These are phyloP conservation scores for Aspergillus brunneoviolaceus DNA, from an alignment of 2,329 filamentous ascomycete species.

Conservation along the genomic window DNA sequence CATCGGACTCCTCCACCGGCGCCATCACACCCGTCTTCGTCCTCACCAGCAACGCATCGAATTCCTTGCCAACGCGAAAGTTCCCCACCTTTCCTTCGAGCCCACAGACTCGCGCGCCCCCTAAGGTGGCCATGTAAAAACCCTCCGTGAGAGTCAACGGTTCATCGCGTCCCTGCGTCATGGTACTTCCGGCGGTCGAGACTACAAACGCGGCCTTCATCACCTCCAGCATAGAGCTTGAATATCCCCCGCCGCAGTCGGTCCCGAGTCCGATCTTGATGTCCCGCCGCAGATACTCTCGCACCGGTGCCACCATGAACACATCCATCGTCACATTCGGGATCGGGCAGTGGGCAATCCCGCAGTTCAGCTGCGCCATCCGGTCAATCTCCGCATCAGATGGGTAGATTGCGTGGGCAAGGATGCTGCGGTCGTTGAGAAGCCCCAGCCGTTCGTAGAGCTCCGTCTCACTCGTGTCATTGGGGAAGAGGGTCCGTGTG, in stretches of 20 bases:
- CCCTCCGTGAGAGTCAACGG: constrained; percentile 53
- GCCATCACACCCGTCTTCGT: constrained; percentile 52
- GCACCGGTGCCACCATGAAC: constrained; percentile 59
- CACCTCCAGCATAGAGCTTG: constrained; percentile 52
- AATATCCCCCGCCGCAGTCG: constrained; percentile 64
- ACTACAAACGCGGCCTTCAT: constrained; percentile 55
- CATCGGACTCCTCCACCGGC: constrained; percentile 53
- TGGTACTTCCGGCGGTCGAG: constrained; percentile 37
- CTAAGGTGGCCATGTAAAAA: constrained; percentile 62
- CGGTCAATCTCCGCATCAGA: constrained; percentile 51
- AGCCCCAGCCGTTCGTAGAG: constrained; percentile 59
- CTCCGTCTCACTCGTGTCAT: constrained; percentile 58
- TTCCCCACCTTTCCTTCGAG: constrained; percentile 56
- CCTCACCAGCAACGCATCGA: constrained; percentile 58
- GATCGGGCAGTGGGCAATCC: constrained; percentile 64
- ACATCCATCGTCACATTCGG: constrained; percentile 62
- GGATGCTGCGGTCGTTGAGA: constrained; percentile 56
- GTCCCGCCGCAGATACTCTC: constrained; percentile 56
- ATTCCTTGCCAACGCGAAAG: constrained; percentile 61
- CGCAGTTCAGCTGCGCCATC: constrained; percentile 48
- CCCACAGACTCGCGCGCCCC: constrained; percentile 60
- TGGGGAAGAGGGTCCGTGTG: constrained; percentile 57
- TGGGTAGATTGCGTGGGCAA: constrained; percentile 67
- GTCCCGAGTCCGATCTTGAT: constrained; percentile 68
- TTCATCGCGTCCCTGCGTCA: constrained; percentile 41